phyloP scores from a whole-genome alignment of 495 filamentous ascomycete genomes.

The Pseudoneurospora amorphoporcata region DNA sequence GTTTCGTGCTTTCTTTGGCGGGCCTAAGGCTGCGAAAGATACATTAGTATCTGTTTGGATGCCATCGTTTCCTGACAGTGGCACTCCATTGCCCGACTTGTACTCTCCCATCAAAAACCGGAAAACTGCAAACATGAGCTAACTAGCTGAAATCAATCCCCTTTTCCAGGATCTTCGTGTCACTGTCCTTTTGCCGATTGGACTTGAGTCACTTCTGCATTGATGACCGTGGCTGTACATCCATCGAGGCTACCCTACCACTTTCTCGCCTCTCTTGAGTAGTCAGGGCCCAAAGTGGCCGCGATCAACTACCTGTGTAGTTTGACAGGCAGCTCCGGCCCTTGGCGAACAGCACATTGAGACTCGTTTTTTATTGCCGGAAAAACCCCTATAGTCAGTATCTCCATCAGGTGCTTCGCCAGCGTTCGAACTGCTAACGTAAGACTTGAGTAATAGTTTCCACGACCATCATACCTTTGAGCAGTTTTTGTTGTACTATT shows the following conservation, averaged over 20 bases:
- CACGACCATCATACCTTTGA: background rate
- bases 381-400: background rate
- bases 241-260: background rate
- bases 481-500: background rate
- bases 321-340: background rate
- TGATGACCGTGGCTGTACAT: background rate
- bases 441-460: background rate
- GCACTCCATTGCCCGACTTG: background rate
- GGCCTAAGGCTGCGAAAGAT: background rate
- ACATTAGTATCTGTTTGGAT: background rate
- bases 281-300: background rate
- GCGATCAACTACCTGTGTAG: background rate
- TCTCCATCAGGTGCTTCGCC: background rate
- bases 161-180: background rate
- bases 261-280: background rate
- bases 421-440: background rate
- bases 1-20: background rate
- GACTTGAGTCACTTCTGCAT: background rate
- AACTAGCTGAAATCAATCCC: background rate
- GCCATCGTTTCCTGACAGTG: background rate
- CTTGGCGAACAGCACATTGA: background rate
- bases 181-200: background rate
- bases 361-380: background rate
- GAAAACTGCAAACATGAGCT: background rate
- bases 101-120: background rate